phyloP scores from a whole-genome alignment of 108 stramenopile species.

The Cyclotella distinguenda region DNA sequence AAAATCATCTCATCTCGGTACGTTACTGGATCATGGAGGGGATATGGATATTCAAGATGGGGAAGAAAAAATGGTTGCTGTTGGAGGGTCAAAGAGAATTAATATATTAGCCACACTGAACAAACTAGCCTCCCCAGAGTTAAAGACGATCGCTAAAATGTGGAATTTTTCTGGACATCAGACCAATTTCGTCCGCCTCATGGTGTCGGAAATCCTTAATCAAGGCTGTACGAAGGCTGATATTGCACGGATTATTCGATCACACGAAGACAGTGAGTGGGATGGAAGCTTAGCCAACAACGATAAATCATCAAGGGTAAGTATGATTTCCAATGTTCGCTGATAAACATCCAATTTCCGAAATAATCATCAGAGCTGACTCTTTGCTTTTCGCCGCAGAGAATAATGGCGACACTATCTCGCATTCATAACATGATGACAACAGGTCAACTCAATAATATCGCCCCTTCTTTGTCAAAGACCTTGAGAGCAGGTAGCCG shows the following conservation, averaged over 20 bases:
- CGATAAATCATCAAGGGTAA: conserved; percentile 4
- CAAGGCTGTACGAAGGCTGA: conserved; percentile 6
- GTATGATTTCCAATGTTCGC: not conserved
- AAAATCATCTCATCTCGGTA: not conserved
- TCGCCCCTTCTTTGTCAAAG: not conserved
- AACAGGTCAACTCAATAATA: not conserved
- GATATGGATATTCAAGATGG: not conserved
- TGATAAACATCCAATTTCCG: not conserved
- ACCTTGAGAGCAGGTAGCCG: not conserved
- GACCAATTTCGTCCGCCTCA: not conserved
- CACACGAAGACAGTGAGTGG: not conserved
- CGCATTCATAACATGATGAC: not conserved
- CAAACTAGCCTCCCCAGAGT: not conserved
- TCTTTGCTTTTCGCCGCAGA: not conserved
- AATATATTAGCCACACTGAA: not conserved
- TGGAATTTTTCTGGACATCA: conserved; percentile 9
- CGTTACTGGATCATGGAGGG: not conserved
- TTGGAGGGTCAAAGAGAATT: not conserved
- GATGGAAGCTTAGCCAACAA: conserved; percentile 1
- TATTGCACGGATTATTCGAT: conserved; percentile 4
- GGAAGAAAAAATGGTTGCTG: not conserved
- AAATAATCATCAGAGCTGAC: not conserved
- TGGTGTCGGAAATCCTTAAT: not conserved
- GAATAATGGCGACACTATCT: conserved; percentile 8
- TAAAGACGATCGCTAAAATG: not conserved